Evolutionary conservation across 176 grass and related monocot species (phyloP).

Genomic region (Cenchrus americanus): DNA sequence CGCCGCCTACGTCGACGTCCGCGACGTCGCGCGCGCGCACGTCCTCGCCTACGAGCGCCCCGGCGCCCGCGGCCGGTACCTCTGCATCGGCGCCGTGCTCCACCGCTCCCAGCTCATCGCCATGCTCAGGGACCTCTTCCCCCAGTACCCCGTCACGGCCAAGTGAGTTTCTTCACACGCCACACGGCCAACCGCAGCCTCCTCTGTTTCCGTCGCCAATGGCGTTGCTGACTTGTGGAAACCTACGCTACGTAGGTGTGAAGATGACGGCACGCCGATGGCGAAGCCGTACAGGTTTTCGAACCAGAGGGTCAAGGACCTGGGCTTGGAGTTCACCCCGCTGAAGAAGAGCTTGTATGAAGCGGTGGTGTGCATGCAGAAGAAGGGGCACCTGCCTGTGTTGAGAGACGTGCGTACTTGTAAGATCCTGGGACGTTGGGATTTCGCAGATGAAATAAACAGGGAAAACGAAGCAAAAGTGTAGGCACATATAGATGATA

Average conservation of each 20-base stretch:
- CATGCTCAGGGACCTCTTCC: constrained; percentile 33
- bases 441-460: not conserved
- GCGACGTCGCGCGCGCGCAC: constrained; percentile 37
- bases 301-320: constrained; percentile 42
- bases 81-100: constrained; percentile 48
- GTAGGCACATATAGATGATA: not conserved
- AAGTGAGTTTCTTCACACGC: not conserved
- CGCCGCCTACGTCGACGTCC: constrained; percentile 53
- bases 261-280: constrained; percentile 32
- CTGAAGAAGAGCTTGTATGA: constrained; percentile 39
- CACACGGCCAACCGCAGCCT: too few relatives aligned
- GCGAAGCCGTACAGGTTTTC: constrained; percentile 52
- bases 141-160: constrained; percentile 33
- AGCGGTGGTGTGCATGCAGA: constrained; percentile 21
- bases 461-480: too few relatives aligned
- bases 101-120: constrained; percentile 37
- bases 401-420: not conserved
- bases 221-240: not conserved
- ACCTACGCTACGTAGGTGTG: not conserved
- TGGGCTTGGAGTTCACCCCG: constrained; percentile 50
- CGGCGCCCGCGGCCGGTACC: constrained; percentile 28
- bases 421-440: not conserved
- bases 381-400: constrained; percentile 38
- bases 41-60: constrained; percentile 40
- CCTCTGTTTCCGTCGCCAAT: too few relatives aligned